Evolutionary conservation across 2,329 filamentous ascomycete species (phyloP), one percentile per base, ranked within the genome.

Genomic region (Colletotrichum lupini): DNA sequence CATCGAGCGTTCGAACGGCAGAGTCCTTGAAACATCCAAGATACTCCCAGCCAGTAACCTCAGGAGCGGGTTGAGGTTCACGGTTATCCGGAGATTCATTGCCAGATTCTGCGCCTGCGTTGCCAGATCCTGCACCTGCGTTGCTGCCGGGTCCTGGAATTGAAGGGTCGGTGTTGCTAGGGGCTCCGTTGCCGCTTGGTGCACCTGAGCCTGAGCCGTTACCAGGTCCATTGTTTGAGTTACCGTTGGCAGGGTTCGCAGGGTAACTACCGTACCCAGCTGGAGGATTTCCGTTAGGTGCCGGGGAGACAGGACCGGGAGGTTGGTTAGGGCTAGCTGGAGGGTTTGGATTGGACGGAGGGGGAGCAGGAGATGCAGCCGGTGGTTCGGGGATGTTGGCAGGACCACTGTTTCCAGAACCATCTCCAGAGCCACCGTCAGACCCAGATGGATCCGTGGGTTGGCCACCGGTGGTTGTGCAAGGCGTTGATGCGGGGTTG

Each of bases 21-120:
- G 55, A 67, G 59, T 82, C 81, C 61, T 78, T 77, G 63, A 81
- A 81, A 66, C 81, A 82, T 19, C 81, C 81, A 11, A 82, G 46
- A 64, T 81, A 77, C 14, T 49, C 72, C 80, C 80, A 82, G 37
- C 72, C 75, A 37, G 60, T 64, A 6, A 67, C 68, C 1, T 73
- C 61, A 1, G 57, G 16, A 42, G 56, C 53, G 60, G 63, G 28
- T 4, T 63, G 68, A n/a, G 67, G 22, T 24, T 24, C 46, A 26
- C 9, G 28, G 8, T 56, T 56, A 26, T 64, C 67, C 16, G 67
- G 56, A 37, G 56, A 42, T 6, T 62, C 53, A 22, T 37, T 55
- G n/a, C 46, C 53, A 14, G 67, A 49, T 1, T 42, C 37, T 19
- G 62, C 14, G 6, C 37, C 37, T 63, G 30, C 65, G 12, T 62